These are phyloP conservation scores for Centella asiatica DNA, from an alignment of 129 eudicot species.

Conservation along the genomic window DNA sequence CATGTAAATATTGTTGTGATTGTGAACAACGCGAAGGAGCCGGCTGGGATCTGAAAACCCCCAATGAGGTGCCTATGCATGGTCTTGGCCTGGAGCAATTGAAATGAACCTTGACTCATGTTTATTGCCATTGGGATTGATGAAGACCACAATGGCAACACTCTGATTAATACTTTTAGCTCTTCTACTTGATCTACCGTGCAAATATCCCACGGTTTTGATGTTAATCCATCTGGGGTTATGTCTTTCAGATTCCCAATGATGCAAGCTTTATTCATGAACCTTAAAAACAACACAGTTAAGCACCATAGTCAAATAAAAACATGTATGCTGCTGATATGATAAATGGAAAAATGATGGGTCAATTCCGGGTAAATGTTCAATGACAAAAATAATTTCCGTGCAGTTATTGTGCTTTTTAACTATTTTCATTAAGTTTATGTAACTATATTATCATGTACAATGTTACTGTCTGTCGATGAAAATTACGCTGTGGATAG, in stretches of 20 bases:
- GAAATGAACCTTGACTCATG: slow-evolving; percentile 48
- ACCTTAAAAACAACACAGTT: slow-evolving; percentile 28
- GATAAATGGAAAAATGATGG: no score
- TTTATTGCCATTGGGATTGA: slow-evolving; percentile 47
- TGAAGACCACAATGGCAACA: slow-evolving; percentile 74
- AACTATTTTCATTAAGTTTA: no score
- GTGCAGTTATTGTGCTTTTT: no score
- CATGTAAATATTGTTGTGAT: slow-evolving; percentile 39
- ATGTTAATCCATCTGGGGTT: slow-evolving; percentile 18
- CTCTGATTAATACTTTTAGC: slow-evolving; percentile 61
- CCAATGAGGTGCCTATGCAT: slow-evolving; percentile 71
- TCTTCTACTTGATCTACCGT: slow-evolving; percentile 75
- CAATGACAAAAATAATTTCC: no score
- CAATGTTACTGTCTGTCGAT: no score
- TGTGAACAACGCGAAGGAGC: slow-evolving; percentile 41
- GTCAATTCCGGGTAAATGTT: no score
- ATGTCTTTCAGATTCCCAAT: slow-evolving; percentile 32
- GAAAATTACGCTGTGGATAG: no score
- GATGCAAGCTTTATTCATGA: slow-evolving; percentile 75
- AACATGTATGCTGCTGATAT: no score
- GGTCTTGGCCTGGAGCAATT: slow-evolving; percentile 47
- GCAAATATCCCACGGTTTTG: slow-evolving; percentile 52
- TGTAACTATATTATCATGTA: no score
- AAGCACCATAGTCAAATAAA: no score
- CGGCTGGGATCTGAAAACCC: slow-evolving; percentile 68